A percentile compares a stretch with the other conserved stretches of the same genome.
Conservation (phyloP, 1,284 basidiomycete genomes). For the Coniophora puteana region DNA sequence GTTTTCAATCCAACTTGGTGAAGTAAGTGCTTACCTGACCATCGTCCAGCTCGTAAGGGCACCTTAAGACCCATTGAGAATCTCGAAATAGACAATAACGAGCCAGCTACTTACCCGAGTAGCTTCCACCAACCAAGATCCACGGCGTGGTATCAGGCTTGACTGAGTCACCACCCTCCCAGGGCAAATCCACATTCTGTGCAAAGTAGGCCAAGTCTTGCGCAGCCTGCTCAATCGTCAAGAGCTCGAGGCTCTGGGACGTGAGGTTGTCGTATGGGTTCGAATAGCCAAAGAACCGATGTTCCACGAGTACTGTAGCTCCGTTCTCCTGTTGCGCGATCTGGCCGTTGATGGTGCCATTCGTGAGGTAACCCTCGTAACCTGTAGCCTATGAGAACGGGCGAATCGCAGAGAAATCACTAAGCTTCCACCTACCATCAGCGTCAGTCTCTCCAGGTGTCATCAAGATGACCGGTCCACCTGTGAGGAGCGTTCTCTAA, state of each 20-base stretch:
- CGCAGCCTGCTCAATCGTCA: slow-evolving; percentile 70
- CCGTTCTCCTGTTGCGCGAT: slow-evolving; percentile 67
- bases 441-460: slow-evolving; percentile 46
- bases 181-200: slow-evolving; percentile 59
- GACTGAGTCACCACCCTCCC: slow-evolving; percentile 58
- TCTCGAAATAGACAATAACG: background rate
- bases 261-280: slow-evolving; percentile 60
- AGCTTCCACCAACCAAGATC: slow-evolving; percentile 71
- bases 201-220: slow-evolving; percentile 72
- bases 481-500: slow-evolving; percentile 26
- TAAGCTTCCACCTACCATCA: too few relatives aligned
- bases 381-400: slow-evolving; percentile 39
- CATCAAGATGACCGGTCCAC: slow-evolving; percentile 64
- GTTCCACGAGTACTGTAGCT: slow-evolving; percentile 57
- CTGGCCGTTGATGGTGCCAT: slow-evolving; percentile 58
- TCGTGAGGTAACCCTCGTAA: slow-evolving; percentile 58
- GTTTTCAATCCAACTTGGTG: background rate
- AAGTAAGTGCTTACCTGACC: slow-evolving; percentile 48
- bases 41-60: slow-evolving; percentile 70
- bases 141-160: slow-evolving; percentile 59
- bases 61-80: slow-evolving; percentile 10
- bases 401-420: slow-evolving; percentile 10
- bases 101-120: slow-evolving; percentile 42
- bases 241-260: slow-evolving; percentile 51
- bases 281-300: slow-evolving; percentile 50